Evolutionary conservation across 495 filamentous ascomycete genomes (phyloP).

Genomic region (Penicillium paradoxum): DNA sequence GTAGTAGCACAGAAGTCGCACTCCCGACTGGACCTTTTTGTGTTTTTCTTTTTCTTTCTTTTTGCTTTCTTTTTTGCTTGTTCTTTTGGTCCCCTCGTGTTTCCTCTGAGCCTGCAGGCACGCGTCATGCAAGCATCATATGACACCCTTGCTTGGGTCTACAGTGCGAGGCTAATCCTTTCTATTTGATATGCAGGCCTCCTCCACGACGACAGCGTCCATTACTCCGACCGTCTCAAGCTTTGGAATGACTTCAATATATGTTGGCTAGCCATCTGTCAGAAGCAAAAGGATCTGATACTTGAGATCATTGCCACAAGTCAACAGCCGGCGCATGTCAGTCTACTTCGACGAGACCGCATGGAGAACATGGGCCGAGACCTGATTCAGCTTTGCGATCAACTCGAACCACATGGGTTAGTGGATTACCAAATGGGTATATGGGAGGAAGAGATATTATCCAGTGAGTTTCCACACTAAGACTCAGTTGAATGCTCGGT

Average conservation of each 20-base stretch:
- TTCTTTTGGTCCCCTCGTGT: conserved; percentile 9
- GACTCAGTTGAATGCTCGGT: neutral
- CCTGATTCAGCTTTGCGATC: conserved; percentile 75
- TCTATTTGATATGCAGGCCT: conserved; percentile 49
- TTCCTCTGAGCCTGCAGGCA: conserved; percentile 10
- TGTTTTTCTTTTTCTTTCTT: too few species aligned
- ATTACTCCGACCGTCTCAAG: conserved; percentile 66
- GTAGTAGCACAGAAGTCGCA: conserved; percentile 12
- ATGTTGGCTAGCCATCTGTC: conserved; percentile 84
- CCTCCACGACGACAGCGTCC: conserved; percentile 66
- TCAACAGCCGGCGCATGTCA: conserved; percentile 55
- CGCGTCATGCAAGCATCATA: conserved; percentile 21
- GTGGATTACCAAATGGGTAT: conserved; percentile 98
- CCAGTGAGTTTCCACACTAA: conserved; percentile 51
- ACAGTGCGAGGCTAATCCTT: conserved; percentile 24
- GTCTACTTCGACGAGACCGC: conserved; percentile 59
- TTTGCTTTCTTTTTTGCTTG: conserved; percentile 12
- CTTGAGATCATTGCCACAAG: conserved; percentile 54
- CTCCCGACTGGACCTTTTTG: conserved; percentile 16
- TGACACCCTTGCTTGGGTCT: conserved; percentile 2
- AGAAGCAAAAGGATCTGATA: conserved; percentile 78
- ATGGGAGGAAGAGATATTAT: conserved; percentile 89
- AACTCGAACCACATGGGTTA: conserved; percentile 78
- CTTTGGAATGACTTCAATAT: conserved; percentile 95
- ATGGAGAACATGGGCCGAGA: conserved; percentile 79